phyloP scores from a whole-genome alignment of 2,329 filamentous ascomycete species.

The Fusarium nelsonii region DNA sequence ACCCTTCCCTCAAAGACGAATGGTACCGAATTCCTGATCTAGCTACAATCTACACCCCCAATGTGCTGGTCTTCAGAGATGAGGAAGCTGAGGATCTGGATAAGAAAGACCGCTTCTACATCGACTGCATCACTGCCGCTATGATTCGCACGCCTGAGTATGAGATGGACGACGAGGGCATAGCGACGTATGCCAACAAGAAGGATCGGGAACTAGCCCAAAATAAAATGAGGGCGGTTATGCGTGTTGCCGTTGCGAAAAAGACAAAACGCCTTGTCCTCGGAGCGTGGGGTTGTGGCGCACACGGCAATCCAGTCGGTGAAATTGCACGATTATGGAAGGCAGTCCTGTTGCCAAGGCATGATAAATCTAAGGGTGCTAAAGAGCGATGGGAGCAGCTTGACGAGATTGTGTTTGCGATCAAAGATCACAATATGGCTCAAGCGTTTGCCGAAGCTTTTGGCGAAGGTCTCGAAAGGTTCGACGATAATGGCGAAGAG shows the following conservation, averaged over 20 bases:
- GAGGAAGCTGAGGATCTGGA: constrained; percentile 51
- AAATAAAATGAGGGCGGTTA: constrained; percentile 68
- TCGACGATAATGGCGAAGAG: not conserved
- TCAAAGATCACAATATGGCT: constrained; percentile 65
- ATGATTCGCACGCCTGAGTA: constrained; percentile 70
- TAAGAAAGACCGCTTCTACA: constrained; percentile 66
- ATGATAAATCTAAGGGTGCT: constrained; percentile 29
- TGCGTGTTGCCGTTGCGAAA: constrained; percentile 63
- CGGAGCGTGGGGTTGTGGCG: constrained; percentile 75
- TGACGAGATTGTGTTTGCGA: constrained; percentile 68
- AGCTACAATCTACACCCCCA: constrained; percentile 67
- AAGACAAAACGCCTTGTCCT: constrained; percentile 65
- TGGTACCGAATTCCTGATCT: constrained; percentile 72
- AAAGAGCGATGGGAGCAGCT: constrained; percentile 42
- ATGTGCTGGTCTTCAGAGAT: constrained; percentile 69
- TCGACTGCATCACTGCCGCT: constrained; percentile 69
- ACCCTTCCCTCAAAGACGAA: constrained; percentile 67
- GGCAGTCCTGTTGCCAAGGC: constrained; percentile 47
- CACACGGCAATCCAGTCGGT: constrained; percentile 70
- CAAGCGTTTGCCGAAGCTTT: constrained; percentile 64
- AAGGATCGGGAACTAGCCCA: constrained; percentile 64
- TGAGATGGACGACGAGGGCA: constrained; percentile 52
- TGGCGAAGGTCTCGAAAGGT: constrained; percentile 48
- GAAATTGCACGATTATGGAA: constrained; percentile 69
- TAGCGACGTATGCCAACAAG: constrained; percentile 55